Conservation (phyloP, 306 rosid genomes). For the Malus asiatica region DNA sequence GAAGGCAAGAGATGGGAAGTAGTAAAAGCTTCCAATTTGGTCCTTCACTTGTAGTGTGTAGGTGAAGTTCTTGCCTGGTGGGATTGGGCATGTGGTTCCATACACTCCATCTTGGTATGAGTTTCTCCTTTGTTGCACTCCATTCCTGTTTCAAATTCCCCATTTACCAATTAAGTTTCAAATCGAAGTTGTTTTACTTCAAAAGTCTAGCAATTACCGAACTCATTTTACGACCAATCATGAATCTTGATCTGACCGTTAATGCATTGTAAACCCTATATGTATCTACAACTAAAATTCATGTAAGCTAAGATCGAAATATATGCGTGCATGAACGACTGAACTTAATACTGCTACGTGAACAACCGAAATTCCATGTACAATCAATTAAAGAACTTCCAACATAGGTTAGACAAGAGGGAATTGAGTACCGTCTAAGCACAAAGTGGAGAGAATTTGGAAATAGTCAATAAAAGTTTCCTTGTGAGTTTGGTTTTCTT, state of each 20-base stretch:
- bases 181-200: not conserved
- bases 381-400: not conserved
- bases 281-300: no score
- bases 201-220: not conserved
- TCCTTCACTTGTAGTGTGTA: slow-evolving; percentile 84
- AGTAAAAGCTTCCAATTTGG: slow-evolving; percentile 81
- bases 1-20: slow-evolving; percentile 77
- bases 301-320: accelerated
- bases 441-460: not conserved
- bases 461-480: not conserved
- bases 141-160: slow-evolving; percentile 45
- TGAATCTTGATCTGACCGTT: not conserved
- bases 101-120: slow-evolving; percentile 77
- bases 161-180: not conserved
- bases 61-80: slow-evolving; percentile 83
- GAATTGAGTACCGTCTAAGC: not conserved
- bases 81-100: slow-evolving; percentile 91
- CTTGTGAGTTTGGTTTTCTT: not conserved
- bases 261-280: not conserved
- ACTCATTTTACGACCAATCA: not conserved
- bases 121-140: slow-evolving; percentile 81
- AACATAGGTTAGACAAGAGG: not conserved
- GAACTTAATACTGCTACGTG: no score
- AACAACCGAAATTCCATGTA: not conserved
- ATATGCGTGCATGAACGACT: not conserved